A percentile compares a stretch with the other conserved stretches of the same genome.
phyloP scores from a whole-genome alignment of 768 basidiomycete genomes.

The Gelatoporia subvermispora region DNA sequence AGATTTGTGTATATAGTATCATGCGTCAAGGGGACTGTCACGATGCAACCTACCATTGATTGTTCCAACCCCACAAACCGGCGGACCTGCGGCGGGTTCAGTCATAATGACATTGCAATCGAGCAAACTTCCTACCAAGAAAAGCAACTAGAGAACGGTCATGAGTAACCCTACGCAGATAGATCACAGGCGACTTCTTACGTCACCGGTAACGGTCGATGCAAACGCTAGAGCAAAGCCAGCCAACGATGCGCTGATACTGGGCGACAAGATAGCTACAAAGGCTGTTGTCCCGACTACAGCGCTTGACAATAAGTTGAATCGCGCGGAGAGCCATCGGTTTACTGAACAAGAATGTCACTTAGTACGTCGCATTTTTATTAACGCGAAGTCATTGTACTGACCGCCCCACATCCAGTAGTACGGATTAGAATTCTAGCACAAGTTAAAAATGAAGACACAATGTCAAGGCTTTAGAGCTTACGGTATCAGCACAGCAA shows the following conservation, averaged over 20 bases:
- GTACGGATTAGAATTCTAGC: constrained; percentile 61
- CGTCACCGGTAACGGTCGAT: constrained; percentile 65
- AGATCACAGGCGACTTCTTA: constrained; percentile 24
- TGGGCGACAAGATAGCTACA: constrained; percentile 61
- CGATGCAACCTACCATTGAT: constrained; percentile 61
- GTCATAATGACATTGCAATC: not conserved
- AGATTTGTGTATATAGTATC: constrained; percentile 1
- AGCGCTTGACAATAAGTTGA: constrained; percentile 72
- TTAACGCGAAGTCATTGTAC: constrained; percentile 6
- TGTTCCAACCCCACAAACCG: constrained; percentile 88
- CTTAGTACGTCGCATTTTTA: not conserved
- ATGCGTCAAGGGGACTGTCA: constrained; percentile 1
- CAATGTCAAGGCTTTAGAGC: constrained; percentile 19
- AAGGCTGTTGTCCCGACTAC: constrained; percentile 71
- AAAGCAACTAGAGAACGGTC: constrained; percentile 40
- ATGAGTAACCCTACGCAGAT: constrained; percentile 6
- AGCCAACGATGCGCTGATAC: constrained; percentile 74
- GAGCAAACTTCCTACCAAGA: constrained; percentile 40
- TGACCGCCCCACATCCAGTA: constrained; percentile 91
- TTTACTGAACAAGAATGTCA: constrained; percentile 49
- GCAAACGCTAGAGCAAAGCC: constrained; percentile 88
- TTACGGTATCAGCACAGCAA: constrained; percentile 72
- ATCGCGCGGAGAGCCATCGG: constrained; percentile 86
- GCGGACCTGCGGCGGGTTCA: constrained; percentile 39
- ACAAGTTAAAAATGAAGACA: constrained; percentile 4